These are phyloP conservation scores for Lepidium aucheri DNA, from an alignment of 345 rosid genomes.

Conservation along the genomic window DNA sequence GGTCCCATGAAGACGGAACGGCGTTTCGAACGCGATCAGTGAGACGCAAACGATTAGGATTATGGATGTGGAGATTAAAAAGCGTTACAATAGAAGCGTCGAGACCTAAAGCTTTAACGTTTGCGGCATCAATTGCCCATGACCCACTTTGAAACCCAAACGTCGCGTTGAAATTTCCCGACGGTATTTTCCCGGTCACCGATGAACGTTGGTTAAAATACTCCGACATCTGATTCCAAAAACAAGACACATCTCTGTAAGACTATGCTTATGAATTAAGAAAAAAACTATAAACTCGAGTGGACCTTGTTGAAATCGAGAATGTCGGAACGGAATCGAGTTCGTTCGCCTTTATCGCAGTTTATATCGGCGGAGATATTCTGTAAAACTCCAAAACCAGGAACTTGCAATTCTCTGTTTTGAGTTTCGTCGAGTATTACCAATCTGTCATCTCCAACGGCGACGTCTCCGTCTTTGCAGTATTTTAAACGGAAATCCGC, in stretches of 20 bases:
- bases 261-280: not conserved
- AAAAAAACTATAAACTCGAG: not conserved
- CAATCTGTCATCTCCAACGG: conserved; percentile 43
- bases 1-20: conserved; percentile 84
- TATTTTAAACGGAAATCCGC: conserved; percentile 66
- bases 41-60: conserved; percentile 63
- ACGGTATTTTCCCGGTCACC: conserved; percentile 71
- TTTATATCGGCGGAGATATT: conserved; percentile 61
- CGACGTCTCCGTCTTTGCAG: conserved; percentile 52
- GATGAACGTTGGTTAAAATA: conserved; percentile 53
- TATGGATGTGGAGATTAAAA: conserved; percentile 53
- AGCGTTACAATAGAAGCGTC: conserved; percentile 60
- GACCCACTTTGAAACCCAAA: conserved; percentile 60
- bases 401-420: conserved; percentile 42
- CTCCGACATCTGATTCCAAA: conserved; percentile 67
- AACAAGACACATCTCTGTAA: not conserved
- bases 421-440: conserved; percentile 49
- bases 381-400: conserved; percentile 49
- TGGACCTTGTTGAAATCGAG: conserved; percentile 71
- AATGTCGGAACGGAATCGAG: conserved; percentile 70
- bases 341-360: conserved; percentile 86
- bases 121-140: conserved; percentile 74
- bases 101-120: conserved; percentile 54
- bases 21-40: conserved; percentile 52
- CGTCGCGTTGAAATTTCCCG: conserved; percentile 69